phyloP scores from a whole-genome alignment of 192 early-diverging fungal genomes.

The Gorgonomyces haynaldii region DNA sequence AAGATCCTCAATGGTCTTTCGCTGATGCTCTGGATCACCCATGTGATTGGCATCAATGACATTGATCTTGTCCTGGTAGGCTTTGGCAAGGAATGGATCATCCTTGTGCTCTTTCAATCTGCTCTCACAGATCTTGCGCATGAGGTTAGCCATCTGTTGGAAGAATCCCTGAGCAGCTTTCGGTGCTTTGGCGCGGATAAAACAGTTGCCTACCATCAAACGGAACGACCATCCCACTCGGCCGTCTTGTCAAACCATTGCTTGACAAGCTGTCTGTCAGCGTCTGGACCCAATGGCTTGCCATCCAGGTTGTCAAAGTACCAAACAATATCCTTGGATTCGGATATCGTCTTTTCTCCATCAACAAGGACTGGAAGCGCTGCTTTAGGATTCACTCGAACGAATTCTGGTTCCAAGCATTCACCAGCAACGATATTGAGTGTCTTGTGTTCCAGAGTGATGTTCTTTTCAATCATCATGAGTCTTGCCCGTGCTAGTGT shows the following conservation, averaged over 20 bases:
- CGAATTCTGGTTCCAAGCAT: not conserved
- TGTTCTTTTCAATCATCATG: not conserved
- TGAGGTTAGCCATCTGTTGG: not conserved
- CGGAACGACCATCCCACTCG: no score
- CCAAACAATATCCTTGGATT: not conserved
- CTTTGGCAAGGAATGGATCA: not conserved
- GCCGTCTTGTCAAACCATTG: not conserved
- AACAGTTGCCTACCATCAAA: no score
- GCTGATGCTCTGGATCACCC: not conserved
- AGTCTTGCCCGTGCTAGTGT: slow-evolving; percentile 4
- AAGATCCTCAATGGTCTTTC: not conserved
- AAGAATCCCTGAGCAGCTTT: not conserved
- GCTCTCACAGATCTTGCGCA: not conserved
- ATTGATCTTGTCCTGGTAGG: not conserved
- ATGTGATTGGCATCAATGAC: not conserved
- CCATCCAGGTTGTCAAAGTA: not conserved
- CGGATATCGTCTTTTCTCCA: not conserved
- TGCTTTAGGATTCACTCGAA: not conserved
- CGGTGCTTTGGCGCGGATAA: no score
- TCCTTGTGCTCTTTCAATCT: not conserved
- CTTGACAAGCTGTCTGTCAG: not conserved
- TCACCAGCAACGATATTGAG: not conserved
- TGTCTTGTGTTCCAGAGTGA: not conserved
- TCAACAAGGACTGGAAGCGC: not conserved
- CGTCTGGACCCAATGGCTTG: slow-evolving; percentile 1